Evolutionary conservation across 2,329 filamentous ascomycete genomes (phyloP), one percentile per base, ranked within the genome.

Genomic region (Colletotrichum sp.): DNA sequence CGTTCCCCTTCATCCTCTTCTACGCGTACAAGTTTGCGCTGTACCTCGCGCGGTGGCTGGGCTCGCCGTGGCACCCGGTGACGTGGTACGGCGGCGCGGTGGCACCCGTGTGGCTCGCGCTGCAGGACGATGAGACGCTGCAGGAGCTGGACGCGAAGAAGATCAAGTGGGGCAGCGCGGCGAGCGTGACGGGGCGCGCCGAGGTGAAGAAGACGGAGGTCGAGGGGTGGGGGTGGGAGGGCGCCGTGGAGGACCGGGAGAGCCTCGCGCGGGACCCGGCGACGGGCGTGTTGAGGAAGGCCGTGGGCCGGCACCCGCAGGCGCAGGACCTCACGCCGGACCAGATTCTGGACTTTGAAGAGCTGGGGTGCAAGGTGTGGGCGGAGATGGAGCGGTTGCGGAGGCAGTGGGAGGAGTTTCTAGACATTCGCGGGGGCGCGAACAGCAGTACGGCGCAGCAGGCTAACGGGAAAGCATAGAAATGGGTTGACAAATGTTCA

Each of bases 31-130:
- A 90, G 65, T 80, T 90, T 24, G 86, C 90, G 5, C 92, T 97
- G 81, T 92, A 92, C 81, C 57, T 98, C 18, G 91, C 91, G 16
- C 94, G 96, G 76, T 92, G 90, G 86, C 81, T 95, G 31, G 97
- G 97, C 63, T 97, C 94, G 4, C 94, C 94, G 13, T 99, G 97
- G 97, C 96, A 98, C 82, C 88, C 90, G 1, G 88, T 94, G 63
- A 89, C 89, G n/a, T 88, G 92, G 1, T 98, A 98, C 84, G 89
- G 90, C 24, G 96, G 93, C 55, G 95, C 96, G 9, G 89, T 89
- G 62, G 91, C 95, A 0, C 90, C 94, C 7, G 92, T 93, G 29
- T 98, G 94, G 93, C 84, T 98, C 8, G 91, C 93, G 0, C 89
- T 98, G 15, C 89, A 93, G 24, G 85, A 91, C 9, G 89, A 93